These are phyloP conservation scores for Erysimum cheiri DNA, from an alignment of 441 rosid species.

Conservation along the genomic window DNA sequence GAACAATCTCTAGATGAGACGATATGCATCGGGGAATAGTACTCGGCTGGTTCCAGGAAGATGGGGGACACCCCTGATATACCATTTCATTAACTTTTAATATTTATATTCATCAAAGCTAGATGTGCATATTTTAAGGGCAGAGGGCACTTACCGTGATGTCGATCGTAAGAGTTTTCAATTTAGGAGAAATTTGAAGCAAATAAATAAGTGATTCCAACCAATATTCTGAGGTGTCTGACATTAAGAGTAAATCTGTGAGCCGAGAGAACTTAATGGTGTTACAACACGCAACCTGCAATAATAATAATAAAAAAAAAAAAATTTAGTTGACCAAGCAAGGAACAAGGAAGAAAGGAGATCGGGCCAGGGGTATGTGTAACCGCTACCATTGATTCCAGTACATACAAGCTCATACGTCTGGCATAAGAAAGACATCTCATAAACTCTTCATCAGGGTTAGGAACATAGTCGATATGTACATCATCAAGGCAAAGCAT, in stretches of 20 bases:
- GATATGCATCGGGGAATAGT: slow-evolving; percentile 20
- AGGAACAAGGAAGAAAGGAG: no score
- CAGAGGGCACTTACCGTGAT: not conserved
- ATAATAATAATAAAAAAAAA: no score
- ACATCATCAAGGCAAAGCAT: not conserved
- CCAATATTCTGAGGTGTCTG: not conserved
- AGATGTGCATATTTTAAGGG: not conserved
- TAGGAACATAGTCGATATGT: not conserved
- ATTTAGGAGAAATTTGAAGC: not conserved
- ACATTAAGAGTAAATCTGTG: not conserved
- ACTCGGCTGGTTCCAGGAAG: slow-evolving; percentile 25
- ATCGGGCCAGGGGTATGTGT: no score
- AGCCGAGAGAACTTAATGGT: not conserved
- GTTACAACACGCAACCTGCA: no score
- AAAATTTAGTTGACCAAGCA: no score
- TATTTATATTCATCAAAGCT: not conserved
- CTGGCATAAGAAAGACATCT: no score
- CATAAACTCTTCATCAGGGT: no score
- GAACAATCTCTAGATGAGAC: slow-evolving; percentile 13
- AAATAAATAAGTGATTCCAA: no score
- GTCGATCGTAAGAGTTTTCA: not conserved
- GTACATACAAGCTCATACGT: no score
- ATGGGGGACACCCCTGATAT: not conserved
- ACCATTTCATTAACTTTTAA: no score
- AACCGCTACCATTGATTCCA: no score